Base-by-base conservation (phyloP, 139 green algal species). In the Gonium pectorale region DNA sequence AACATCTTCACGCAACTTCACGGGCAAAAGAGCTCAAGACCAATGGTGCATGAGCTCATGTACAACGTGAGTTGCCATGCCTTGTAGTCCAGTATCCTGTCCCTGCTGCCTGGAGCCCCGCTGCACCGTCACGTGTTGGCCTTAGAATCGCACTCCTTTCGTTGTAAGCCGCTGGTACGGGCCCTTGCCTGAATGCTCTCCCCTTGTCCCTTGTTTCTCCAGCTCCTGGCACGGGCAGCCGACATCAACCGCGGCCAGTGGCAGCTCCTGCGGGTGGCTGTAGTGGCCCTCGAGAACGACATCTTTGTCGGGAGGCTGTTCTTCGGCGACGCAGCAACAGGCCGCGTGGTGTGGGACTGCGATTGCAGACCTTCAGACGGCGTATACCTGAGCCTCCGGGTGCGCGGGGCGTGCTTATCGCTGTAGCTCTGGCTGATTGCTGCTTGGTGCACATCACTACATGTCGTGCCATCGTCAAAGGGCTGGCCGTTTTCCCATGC, bases 281-380 rank as follows among this genome's bases (percentile, higher is more conserved):
- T 97, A 11, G 90, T 94, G 52, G 90, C 87, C 35, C 84, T 96
- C n/a, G 66, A 84, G 5, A 86, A 91, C 54, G 87, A 90, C 29
- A 87, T 91, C 35, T 95, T 90, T 72, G 80, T 93, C 7, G 93
- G 87, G 0, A 89, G 94, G 8, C 83, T 96, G 9, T 97, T 94
- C 83, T 97, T 97, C 78, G 94, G 93, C 11, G 92, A 96, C 75
- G 54, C 79, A 7, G 87, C 90, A 26, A 94, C 86, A 0, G 90
- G 91, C 13, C 38, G 89, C 37, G 89, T 94, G 21, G 67, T 86
- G 13, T 97, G 92, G 92, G 93, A 96, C 87, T 94, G 87, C 67
- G 94, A 97, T 79, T 95, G 93, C 89, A 86, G 94, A 9, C 94
- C 94, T 0, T 94, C 89, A 24, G 94, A 97, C 77, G 92, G 81